phyloP scores from a whole-genome alignment of 1,284 basidiomycete genomes.

The Boletellus deceptivus region DNA sequence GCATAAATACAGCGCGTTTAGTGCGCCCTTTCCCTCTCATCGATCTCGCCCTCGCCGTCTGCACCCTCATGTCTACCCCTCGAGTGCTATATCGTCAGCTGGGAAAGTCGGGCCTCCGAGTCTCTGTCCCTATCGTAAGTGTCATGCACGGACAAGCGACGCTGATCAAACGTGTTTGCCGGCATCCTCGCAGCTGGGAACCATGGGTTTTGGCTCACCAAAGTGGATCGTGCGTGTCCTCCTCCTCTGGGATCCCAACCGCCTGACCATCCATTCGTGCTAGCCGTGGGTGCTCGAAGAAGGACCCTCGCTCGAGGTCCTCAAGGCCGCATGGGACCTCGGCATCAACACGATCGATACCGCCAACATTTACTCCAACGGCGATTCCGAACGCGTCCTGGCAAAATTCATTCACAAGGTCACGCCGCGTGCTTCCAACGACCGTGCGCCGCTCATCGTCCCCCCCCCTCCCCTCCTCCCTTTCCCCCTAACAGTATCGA shows the following conservation, averaged over 20 bases:
- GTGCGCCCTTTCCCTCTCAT: no score
- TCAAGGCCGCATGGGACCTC: constrained; percentile 48
- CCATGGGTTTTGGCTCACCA: constrained; percentile 46
- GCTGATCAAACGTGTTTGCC: not conserved
- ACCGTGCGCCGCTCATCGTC: not conserved
- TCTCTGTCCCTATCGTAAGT: constrained; percentile 47
- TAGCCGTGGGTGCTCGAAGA: constrained; percentile 46
- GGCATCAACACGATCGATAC: constrained; percentile 52
- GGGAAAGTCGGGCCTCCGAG: constrained; percentile 47
- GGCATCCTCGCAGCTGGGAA: constrained; percentile 36
- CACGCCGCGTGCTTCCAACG: not conserved
- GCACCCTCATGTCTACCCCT: constrained; percentile 6
- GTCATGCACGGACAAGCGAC: not conserved
- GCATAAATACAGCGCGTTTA: no score
- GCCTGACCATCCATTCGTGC: not conserved
- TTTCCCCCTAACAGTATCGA: constrained; percentile 46
- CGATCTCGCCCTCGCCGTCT: no score
- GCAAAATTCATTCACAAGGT: constrained; percentile 54
- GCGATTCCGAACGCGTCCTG: constrained; percentile 44
- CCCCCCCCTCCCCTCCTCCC: no score
- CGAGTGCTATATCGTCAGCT: constrained; percentile 42
- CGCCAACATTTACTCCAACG: constrained; percentile 56
- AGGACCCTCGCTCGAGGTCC: constrained; percentile 38
- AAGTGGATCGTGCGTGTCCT: constrained; percentile 35
- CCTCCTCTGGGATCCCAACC: not conserved